Evolutionary conservation across 2,329 filamentous ascomycete species (phyloP).

Genomic region (Cercospora citrullina): DNA sequence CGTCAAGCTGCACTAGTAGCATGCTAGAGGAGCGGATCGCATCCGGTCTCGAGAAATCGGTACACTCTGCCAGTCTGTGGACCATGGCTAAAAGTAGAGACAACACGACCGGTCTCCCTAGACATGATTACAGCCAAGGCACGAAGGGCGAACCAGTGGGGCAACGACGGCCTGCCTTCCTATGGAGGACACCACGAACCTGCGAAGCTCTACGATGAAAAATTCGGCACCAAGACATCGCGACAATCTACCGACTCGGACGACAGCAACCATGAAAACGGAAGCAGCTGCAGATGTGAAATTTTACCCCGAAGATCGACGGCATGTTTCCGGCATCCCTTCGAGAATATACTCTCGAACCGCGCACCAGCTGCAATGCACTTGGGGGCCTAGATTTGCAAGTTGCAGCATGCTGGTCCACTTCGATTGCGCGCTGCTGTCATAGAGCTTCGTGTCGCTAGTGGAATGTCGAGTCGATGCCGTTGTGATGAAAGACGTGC

Average conservation of each 20-base stretch:
- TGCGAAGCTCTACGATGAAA: background rate
- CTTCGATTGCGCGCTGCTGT: background rate
- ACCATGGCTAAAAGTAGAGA: background rate
- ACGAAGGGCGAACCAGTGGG: background rate
- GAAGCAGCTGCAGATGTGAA: background rate
- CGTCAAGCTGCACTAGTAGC: background rate
- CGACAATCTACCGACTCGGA: background rate
- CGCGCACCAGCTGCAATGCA: background rate
- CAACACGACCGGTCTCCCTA: background rate
- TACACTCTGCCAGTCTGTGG: background rate
- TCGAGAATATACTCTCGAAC: no score
- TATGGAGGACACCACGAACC: background rate
- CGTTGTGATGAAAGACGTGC: background rate
- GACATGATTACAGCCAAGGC: background rate
- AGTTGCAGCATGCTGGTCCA: background rate
- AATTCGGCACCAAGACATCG: background rate
- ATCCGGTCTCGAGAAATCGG: background rate
- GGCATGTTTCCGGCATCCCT: background rate
- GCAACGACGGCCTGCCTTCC: background rate
- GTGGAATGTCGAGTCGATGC: background rate
- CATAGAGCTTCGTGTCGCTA: background rate
- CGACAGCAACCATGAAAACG: background rate
- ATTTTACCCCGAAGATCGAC: background rate
- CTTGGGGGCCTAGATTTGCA: background rate
- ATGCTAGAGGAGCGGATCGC: background rate